Evolutionary conservation across 2,329 filamentous ascomycete species (phyloP).

Genomic region (Ophiosphaerella herpotricha): DNA sequence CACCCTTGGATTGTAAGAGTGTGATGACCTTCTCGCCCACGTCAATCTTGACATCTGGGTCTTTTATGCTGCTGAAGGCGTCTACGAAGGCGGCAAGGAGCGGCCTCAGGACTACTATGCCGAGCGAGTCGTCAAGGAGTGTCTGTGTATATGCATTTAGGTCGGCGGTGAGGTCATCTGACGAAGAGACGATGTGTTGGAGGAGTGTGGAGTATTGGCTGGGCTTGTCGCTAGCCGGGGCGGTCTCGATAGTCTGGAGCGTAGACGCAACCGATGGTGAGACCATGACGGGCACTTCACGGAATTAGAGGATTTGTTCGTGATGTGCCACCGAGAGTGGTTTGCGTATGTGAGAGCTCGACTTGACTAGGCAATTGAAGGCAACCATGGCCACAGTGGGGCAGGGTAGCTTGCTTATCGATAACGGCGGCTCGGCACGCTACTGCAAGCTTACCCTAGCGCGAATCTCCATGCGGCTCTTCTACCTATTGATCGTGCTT

Average conservation of each 20-base stretch:
- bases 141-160: slow-evolving; percentile 70
- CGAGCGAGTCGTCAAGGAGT: slow-evolving; percentile 70
- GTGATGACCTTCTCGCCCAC: slow-evolving; percentile 75
- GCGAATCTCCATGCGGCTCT: slow-evolving; percentile 15
- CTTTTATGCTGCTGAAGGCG: slow-evolving; percentile 64
- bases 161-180: slow-evolving; percentile 60
- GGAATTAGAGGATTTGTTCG: too few species aligned
- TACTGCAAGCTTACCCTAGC: slow-evolving; percentile 11
- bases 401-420: slow-evolving; percentile 12
- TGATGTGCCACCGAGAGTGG: too few species aligned
- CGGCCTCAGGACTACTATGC: slow-evolving; percentile 75
- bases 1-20: slow-evolving; percentile 67
- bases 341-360: not conserved
- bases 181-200: slow-evolving; percentile 57
- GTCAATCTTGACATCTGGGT: slow-evolving; percentile 71
- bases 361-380: not conserved
- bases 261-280: slow-evolving; percentile 55
- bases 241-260: slow-evolving; percentile 55
- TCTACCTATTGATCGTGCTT: not conserved
- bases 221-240: slow-evolving; percentile 56
- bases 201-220: slow-evolving; percentile 64
- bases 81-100: slow-evolving; percentile 70
- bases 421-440: slow-evolving; percentile 23
- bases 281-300: slow-evolving; percentile 46
- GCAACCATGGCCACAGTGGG: not conserved